Conservation (phyloP, 768 basidiomycete species). For the Lactifluus rugatus region DNA sequence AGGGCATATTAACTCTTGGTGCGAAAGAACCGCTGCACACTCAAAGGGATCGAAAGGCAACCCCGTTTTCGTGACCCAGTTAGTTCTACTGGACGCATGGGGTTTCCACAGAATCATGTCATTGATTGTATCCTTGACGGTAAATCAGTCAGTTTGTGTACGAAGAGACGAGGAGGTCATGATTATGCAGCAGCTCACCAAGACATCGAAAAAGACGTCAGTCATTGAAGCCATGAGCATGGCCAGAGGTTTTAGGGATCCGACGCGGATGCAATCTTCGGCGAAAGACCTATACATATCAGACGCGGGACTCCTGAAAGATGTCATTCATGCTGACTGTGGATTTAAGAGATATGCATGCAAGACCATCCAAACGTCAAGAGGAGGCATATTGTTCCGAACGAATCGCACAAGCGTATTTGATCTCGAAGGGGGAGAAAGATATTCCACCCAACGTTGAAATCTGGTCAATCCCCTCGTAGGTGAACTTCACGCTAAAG, state of each 20-base stretch:
- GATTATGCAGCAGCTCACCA: slow-evolving; percentile 9
- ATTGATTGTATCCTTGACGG: slow-evolving; percentile 17
- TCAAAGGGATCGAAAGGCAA: slow-evolving; percentile 30
- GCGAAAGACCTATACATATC: slow-evolving; percentile 20
- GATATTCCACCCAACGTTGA: slow-evolving; percentile 25
- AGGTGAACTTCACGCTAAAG: too few species aligned
- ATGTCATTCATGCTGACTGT: slow-evolving; percentile 21
- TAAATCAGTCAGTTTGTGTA: background rate
- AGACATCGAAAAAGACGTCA: background rate
- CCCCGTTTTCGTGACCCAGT: slow-evolving; percentile 20
- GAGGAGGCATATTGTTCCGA: slow-evolving; percentile 26
- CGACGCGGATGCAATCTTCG: slow-evolving; percentile 20
- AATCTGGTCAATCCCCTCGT: slow-evolving; percentile 23
- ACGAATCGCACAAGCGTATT: slow-evolving; percentile 22
- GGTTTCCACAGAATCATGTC: slow-evolving; percentile 19
- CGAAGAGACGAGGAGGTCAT: background rate
- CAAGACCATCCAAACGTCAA: slow-evolving; percentile 37
- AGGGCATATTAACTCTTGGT: slow-evolving; percentile 29
- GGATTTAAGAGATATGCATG: slow-evolving; percentile 34
- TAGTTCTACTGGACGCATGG: background rate
- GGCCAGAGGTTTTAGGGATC: background rate
- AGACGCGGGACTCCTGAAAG: background rate
- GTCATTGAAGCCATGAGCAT: background rate
- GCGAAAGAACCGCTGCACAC: slow-evolving; percentile 22
- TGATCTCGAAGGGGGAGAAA: slow-evolving; percentile 17